Conservation (phyloP, 306 rosid genomes). For the Nissolia schottii region DNA sequence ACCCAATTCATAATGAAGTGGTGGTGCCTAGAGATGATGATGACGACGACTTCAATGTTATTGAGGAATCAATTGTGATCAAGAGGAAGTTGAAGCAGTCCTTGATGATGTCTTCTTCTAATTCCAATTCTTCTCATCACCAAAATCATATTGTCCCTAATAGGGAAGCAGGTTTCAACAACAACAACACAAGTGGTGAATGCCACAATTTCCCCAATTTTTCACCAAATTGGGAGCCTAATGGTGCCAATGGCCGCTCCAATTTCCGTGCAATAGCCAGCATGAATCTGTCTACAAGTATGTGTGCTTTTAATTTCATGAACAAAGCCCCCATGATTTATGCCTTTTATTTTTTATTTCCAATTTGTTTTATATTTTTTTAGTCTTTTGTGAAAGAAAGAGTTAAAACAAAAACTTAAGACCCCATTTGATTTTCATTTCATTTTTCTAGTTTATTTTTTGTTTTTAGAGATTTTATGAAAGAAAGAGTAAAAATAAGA, state of each 20-base stretch:
- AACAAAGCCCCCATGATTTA: no score
- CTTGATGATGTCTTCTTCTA: constrained; percentile 5
- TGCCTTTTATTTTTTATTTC: no score
- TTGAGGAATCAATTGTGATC: constrained; percentile 46
- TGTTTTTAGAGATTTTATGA: no score
- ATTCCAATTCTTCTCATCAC: constrained; percentile 19
- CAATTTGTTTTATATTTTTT: no score
- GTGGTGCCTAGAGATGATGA: constrained; percentile 23
- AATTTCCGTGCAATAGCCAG: constrained; percentile 42
- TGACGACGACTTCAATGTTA: constrained; percentile 24
- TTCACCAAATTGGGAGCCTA: constrained; percentile 65
- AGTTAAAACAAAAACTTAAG: no score
- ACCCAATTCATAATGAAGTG: constrained; percentile 12
- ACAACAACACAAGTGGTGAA: constrained; percentile 1
- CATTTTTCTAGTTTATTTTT: no score
- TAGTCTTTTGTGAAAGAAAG: no score
- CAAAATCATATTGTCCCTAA: constrained; percentile 39
- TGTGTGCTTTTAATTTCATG: not conserved
- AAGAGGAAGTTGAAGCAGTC: constrained; percentile 43
- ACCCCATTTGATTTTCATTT: no score
- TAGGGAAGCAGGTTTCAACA: constrained; percentile 39
- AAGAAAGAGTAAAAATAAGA: no score
- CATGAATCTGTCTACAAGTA: constrained; percentile 44
- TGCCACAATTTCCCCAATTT: constrained; percentile 41
- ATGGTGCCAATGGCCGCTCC: constrained; percentile 25